Conservation (phyloP, 192 early-diverging fungal genomes). For the Neocallimastix lanati region DNA sequence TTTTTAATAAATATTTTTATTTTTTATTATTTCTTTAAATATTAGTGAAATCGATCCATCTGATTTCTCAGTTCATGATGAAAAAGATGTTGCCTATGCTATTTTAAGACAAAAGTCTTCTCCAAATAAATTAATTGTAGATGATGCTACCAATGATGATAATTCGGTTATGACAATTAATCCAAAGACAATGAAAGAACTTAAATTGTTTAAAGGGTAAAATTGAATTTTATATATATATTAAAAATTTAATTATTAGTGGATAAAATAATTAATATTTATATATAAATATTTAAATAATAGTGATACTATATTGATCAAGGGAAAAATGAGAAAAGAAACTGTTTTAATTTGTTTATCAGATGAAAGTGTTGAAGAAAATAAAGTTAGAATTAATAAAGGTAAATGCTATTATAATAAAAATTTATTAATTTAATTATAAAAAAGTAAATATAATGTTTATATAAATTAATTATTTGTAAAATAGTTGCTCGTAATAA, state of each 20-base stretch:
- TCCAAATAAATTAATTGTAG: constrained; percentile 97
- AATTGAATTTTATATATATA: neutral
- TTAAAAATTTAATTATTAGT: no score
- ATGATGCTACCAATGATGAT: constrained; percentile 91
- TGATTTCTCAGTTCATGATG: constrained; percentile 17
- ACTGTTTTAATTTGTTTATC: constrained; percentile 87
- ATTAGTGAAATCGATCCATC: constrained; percentile 26
- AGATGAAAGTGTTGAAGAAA: constrained; percentile 78
- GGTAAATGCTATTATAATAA: constrained; percentile 17
- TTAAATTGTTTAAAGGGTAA: constrained; percentile 67
- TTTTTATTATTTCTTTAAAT: neutral
- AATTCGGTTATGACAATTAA: constrained; percentile 85
- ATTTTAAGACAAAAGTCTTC: constrained; percentile 88
- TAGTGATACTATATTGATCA: constrained; percentile 80
- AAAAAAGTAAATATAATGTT: no score
- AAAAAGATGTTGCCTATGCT: constrained; percentile 79
- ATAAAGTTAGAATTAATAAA: constrained; percentile 87
- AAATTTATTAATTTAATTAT: no score
- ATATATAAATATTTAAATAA: neutral
- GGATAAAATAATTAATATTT: no score
- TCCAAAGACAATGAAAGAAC: constrained; percentile 77
- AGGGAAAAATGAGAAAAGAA: constrained; percentile 95
- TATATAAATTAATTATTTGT: no score
- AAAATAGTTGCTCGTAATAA: constrained; percentile 78
- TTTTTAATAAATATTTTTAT: no score